Conservation (phyloP, 768 basidiomycete species). For the Mycena vulgaris region DNA sequence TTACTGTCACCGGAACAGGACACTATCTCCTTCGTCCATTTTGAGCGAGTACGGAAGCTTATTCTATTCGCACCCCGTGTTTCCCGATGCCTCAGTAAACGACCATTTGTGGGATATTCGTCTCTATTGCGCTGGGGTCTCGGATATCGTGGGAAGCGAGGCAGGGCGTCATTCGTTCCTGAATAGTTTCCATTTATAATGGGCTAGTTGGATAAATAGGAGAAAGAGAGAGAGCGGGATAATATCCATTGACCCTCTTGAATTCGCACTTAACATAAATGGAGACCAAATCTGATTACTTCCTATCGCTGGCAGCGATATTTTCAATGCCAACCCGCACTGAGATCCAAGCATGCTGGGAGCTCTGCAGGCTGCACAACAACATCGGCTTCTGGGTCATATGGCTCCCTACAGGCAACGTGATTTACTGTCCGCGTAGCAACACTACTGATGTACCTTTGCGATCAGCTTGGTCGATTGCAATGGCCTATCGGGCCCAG, state of each 20-base stretch:
- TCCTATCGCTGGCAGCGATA: neutral
- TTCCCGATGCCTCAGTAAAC: neutral
- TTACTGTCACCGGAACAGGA: neutral
- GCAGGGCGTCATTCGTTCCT: neutral
- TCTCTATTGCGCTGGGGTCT: neutral
- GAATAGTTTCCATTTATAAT: neutral
- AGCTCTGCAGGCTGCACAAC: conserved; percentile 50
- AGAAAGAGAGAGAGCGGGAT: neutral
- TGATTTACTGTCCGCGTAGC: neutral
- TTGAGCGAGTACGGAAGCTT: too few species aligned
- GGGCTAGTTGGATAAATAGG: neutral
- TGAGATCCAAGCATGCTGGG: conserved; percentile 51
- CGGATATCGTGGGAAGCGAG: neutral
- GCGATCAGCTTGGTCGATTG: conserved; percentile 48
- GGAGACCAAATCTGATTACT: neutral
- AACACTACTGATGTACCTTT: neutral
- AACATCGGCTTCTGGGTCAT: conserved; percentile 52
- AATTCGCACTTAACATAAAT: neutral
- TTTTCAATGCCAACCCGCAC: conserved; percentile 38
- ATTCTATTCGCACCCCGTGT: too few species aligned
- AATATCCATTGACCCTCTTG: neutral
- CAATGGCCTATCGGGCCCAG: conserved; percentile 50
- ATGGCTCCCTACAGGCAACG: conserved; percentile 46
- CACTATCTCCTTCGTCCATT: neutral
- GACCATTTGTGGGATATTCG: neutral